A percentile compares a stretch with the other conserved stretches of the same genome.
Conservation (phyloP, 495 filamentous ascomycete species). For the Penicillium soppii region DNA sequence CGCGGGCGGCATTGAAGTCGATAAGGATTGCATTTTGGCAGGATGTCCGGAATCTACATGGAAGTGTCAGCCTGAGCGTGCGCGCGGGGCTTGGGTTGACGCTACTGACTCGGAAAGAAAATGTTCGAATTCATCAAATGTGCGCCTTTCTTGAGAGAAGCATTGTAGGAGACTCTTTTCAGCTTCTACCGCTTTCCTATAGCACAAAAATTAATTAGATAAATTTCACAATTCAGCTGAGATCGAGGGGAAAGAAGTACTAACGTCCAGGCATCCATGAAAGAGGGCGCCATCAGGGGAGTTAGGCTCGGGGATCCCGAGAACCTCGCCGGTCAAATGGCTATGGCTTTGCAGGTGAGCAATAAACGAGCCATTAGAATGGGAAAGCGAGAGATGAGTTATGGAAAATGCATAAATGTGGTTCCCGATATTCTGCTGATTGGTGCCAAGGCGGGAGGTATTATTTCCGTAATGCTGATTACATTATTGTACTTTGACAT, state of each 20-base stretch:
- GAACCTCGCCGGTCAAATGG: constrained; percentile 55
- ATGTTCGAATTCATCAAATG: constrained; percentile 57
- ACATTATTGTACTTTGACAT: background rate
- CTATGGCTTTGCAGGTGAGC: constrained; percentile 42
- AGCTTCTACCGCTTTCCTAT: constrained; percentile 44
- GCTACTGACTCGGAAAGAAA: constrained; percentile 56
- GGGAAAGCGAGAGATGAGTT: constrained; percentile 6
- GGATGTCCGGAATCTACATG: constrained; percentile 60
- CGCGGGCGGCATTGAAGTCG: constrained; percentile 68
- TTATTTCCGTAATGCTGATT: constrained; percentile 1
- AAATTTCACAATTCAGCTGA: constrained; percentile 3
- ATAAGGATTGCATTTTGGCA: constrained; percentile 71
- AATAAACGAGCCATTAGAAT: constrained; percentile 47
- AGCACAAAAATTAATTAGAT: constrained; percentile 16
- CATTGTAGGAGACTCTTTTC: constrained; percentile 50
- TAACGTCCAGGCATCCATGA: constrained; percentile 52
- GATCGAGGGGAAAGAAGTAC: constrained; percentile 21
- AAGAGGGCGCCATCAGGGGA: constrained; percentile 49
- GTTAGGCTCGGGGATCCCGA: constrained; percentile 42
- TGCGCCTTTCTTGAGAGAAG: constrained; percentile 52
- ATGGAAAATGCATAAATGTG: constrained; percentile 13
- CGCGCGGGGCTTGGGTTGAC: constrained; percentile 14
- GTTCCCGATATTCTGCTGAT: background rate
- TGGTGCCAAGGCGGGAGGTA: constrained; percentile 13
- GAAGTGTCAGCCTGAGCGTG: constrained; percentile 19